Percentiles rank a stretch among this genome's conserved stretches.
These are phyloP conservation scores for Monilinia polystroma DNA, from an alignment of 2,329 filamentous ascomycete species.

Conservation along the genomic window DNA sequence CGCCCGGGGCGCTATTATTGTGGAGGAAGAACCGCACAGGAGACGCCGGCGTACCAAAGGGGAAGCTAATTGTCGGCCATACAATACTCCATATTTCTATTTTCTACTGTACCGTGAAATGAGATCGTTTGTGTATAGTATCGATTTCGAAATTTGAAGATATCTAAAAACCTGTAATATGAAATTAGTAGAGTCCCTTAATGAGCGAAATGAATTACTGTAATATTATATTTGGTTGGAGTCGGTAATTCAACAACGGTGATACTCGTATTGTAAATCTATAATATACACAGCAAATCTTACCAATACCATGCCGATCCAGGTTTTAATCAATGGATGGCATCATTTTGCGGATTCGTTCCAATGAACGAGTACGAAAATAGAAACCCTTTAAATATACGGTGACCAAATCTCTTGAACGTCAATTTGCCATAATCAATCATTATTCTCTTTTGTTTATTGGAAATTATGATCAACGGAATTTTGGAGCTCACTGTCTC, in stretches of 20 bases:
- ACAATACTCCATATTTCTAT: too few relatives aligned
- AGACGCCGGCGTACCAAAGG: neutral
- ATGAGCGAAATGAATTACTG: neutral
- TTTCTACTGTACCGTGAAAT: too few relatives aligned
- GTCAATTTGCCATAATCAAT: neutral
- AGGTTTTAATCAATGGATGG: neutral
- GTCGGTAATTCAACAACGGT: neutral
- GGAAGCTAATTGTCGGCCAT: neutral
- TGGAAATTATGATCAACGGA: conserved; percentile 19
- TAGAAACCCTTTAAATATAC: neutral
- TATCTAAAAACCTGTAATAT: neutral
- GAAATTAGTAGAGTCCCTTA: neutral
- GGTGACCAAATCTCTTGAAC: neutral
- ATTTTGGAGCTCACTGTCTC: neutral
- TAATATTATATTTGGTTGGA: neutral
- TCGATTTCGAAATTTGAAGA: neutral
- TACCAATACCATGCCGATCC: neutral
- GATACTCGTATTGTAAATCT: conserved; percentile 10
- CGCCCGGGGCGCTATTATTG: neutral
- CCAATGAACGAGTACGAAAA: neutral
- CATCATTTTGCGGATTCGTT: conserved; percentile 8
- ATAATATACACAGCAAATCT: conserved; percentile 11
- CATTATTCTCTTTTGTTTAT: neutral
- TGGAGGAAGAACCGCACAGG: conserved; percentile 8
- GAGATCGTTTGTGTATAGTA: neutral